Percentiles rank a stretch among this genome's conserved stretches.
Conservation (phyloP, 1,284 basidiomycete genomes). For the Microbotryum silenes-acaulis region DNA sequence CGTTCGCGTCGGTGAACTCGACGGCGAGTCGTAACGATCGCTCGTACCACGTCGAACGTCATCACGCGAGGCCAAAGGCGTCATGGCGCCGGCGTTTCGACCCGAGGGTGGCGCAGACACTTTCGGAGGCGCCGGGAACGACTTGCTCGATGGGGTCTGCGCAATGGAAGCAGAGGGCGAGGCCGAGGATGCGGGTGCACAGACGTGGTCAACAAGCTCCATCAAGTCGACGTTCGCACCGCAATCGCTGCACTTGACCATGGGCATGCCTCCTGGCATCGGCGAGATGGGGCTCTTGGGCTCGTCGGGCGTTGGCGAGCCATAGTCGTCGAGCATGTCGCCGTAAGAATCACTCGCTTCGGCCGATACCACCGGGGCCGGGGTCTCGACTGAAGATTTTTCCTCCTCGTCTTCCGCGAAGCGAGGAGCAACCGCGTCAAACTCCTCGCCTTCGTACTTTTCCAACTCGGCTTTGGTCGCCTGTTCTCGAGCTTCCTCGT, state of each 20-base stretch:
- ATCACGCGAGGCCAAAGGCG: not conserved
- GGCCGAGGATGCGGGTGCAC: conserved; percentile 3
- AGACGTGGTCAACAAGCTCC: conserved; percentile 27
- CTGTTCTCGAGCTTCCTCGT: conserved; percentile 8
- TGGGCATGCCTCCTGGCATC: conserved; percentile 18
- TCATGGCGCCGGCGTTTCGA: not conserved
- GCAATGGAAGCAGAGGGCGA: not conserved
- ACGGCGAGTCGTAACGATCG: no score
- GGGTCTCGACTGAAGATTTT: no score
- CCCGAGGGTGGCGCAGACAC: not conserved
- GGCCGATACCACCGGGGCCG: not conserved
- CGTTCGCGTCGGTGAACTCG: not conserved
- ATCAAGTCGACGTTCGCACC: conserved; percentile 23
- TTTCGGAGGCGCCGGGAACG: not conserved
- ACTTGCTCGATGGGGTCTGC: not conserved
- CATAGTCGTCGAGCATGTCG: not conserved
- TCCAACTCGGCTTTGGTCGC: conserved; percentile 12
- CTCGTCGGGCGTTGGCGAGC: conserved; percentile 1
- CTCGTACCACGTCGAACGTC: not conserved
- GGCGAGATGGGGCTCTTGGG: not conserved
- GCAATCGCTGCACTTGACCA: conserved; percentile 34
- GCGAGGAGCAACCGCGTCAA: conserved; percentile 10
- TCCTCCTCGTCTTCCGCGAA: conserved; percentile 5
- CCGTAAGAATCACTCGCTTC: not conserved
- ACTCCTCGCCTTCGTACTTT: conserved; percentile 19